A percentile compares a stretch with the other conserved stretches of the same genome.
phyloP scores from a whole-genome alignment of 441 rosid species.

The Erodium texanum region DNA sequence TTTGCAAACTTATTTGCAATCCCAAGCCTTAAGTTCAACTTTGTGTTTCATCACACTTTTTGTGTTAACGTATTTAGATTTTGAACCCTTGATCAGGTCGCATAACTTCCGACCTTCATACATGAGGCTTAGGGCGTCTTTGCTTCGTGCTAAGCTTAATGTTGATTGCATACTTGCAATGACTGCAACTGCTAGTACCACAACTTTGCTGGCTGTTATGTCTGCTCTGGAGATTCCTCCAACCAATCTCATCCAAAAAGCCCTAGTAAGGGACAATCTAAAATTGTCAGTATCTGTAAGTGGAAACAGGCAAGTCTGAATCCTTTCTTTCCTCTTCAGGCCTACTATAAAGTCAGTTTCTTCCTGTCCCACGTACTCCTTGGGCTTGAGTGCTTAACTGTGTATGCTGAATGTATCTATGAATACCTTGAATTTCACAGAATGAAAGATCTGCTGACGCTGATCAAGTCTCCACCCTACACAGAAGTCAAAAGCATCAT shows the following conservation, averaged over 20 bases:
- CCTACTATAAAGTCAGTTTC: background rate
- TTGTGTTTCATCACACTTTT: constrained; percentile 9
- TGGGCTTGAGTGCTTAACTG: background rate
- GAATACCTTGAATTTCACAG: constrained; percentile 31
- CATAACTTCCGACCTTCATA: constrained; percentile 96
- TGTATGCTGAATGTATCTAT: constrained; percentile 13
- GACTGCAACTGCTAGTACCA: constrained; percentile 89
- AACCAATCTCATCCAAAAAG: constrained; percentile 64
- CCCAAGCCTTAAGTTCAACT: constrained; percentile 10
- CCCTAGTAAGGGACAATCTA: constrained; percentile 62
- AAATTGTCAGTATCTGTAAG: constrained; percentile 62
- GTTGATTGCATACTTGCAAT: constrained; percentile 77
- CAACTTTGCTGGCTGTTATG: constrained; percentile 71
- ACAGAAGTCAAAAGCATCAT: constrained; percentile 63
- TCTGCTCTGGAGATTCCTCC: constrained; percentile 77
- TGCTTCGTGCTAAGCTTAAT: constrained; percentile 51
- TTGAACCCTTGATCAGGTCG: constrained; percentile 45
- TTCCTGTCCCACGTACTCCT: background rate
- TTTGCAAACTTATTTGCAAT: background rate
- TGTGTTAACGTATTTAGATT: constrained; percentile 10
- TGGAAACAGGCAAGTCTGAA: constrained; percentile 56
- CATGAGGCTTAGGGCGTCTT: constrained; percentile 85
- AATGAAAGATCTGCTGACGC: constrained; percentile 64
- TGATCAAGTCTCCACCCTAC: constrained; percentile 62
- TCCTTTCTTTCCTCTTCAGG: constrained; percentile 5